A percentile compares a stretch with the other conserved stretches of the same genome.
These are phyloP conservation scores for Tetrapisispora pingtungensis DNA, from an alignment of 805 yeast species.

Conservation along the genomic window DNA sequence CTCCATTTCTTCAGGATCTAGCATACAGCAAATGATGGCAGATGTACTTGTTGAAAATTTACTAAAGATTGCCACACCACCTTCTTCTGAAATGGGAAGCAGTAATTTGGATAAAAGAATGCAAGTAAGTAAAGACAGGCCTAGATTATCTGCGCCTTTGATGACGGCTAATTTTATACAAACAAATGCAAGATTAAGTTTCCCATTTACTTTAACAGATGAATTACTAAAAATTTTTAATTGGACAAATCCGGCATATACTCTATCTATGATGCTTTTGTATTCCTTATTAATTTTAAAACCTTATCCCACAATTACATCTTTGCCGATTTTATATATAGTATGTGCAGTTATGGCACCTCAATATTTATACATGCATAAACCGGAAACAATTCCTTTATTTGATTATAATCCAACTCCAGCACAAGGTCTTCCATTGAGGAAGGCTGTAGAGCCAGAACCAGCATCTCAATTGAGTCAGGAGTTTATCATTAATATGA, in stretches of 20 bases:
- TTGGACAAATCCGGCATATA: conserved; percentile 57
- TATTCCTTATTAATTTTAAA: conserved; percentile 45
- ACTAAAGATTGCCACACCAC: conserved; percentile 62
- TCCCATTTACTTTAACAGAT: conserved; percentile 55
- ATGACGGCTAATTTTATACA: conserved; percentile 61
- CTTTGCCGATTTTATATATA: conserved; percentile 46
- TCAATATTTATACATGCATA: conserved; percentile 48
- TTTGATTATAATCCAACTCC: conserved; percentile 35
- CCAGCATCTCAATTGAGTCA: conserved; percentile 73
- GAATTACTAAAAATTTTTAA: conserved; percentile 41
- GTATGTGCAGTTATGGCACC: conserved; percentile 56
- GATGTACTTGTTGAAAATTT: conserved; percentile 68
- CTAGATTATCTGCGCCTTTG: conserved; percentile 55
- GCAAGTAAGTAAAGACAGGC: conserved; percentile 52
- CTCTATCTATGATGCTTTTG: conserved; percentile 45
- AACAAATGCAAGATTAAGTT: conserved; percentile 51
- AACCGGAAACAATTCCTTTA: conserved; percentile 41
- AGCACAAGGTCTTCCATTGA: conserved; percentile 42
- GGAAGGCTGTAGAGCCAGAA: conserved; percentile 42
- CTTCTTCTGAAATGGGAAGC: conserved; percentile 38
- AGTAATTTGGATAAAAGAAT: conserved; percentile 43
- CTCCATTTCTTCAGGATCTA: conserved; percentile 6
- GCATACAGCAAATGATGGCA: conserved; percentile 34
- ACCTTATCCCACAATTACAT: conserved; percentile 43
- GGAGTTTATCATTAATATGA: conserved; percentile 67